phyloP scores from a whole-genome alignment of 495 filamentous ascomycete species.

The Letharia columbiana region DNA sequence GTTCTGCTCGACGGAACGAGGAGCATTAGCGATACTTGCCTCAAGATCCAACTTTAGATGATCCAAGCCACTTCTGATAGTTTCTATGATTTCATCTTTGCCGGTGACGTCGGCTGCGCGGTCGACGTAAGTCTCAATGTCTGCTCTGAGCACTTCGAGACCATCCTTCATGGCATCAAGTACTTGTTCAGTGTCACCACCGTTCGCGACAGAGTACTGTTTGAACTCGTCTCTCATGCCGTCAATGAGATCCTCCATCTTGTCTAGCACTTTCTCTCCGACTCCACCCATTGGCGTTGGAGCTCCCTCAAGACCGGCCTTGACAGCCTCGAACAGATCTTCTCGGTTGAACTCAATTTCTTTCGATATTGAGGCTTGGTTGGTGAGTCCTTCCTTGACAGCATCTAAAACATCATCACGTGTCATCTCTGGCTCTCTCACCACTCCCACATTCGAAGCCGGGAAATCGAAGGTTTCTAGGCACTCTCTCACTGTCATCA shows the following conservation, averaged over 20 bases:
- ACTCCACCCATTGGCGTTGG: slow-evolving; percentile 40
- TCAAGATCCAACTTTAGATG: slow-evolving; percentile 65
- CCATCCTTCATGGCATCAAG: slow-evolving; percentile 80
- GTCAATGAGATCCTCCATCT: slow-evolving; percentile 65
- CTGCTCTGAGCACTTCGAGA: slow-evolving; percentile 65
- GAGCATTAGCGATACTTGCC: slow-evolving; percentile 44
- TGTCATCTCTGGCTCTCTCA: slow-evolving; percentile 34
- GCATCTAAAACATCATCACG: slow-evolving; percentile 48
- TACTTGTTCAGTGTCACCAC: slow-evolving; percentile 70
- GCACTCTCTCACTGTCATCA: slow-evolving; percentile 66
- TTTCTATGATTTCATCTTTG: slow-evolving; percentile 71
- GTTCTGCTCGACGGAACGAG: slow-evolving; percentile 38
- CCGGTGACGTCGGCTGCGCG: slow-evolving; percentile 54
- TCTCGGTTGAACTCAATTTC: slow-evolving; percentile 57
- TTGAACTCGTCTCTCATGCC: slow-evolving; percentile 67
- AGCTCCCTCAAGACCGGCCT: slow-evolving; percentile 48
- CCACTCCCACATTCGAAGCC: slow-evolving; percentile 23
- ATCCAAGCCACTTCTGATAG: slow-evolving; percentile 63
- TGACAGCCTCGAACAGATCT: slow-evolving; percentile 58
- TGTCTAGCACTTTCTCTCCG: slow-evolving; percentile 60
- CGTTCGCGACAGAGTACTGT: slow-evolving; percentile 63
- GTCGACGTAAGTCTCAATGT: slow-evolving; percentile 75
- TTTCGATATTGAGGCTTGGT: slow-evolving; percentile 38
- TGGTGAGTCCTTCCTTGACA: slow-evolving; percentile 49
- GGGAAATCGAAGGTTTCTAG: slow-evolving; percentile 66